These are phyloP conservation scores for Cladorrhinum sp. DNA, from an alignment of 2,329 filamentous ascomycete genomes.

Conservation along the genomic window DNA sequence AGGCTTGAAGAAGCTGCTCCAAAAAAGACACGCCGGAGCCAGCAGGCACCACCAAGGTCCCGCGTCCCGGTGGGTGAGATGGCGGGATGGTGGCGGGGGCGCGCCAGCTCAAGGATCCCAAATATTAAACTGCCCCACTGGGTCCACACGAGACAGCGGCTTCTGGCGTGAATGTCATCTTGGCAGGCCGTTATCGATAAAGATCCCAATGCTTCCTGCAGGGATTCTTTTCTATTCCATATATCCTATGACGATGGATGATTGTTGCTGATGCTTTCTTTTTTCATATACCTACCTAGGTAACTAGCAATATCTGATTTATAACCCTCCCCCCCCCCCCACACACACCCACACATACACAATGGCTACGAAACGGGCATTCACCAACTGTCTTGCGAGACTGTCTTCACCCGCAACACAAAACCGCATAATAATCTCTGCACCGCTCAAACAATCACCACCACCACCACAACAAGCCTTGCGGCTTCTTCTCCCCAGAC, in stretches of 20 bases:
- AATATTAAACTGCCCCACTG: too few species aligned
- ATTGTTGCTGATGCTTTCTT: too few species aligned
- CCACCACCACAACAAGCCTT: too few species aligned
- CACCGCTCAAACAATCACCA: not conserved
- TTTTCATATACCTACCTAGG: too few species aligned
- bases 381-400: conserved; percentile 7
- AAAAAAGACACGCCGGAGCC: not conserved
- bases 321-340: too few species aligned
- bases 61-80: not conserved
- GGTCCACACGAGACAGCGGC: not conserved
- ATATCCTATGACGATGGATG: not conserved
- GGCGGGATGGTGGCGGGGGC: not conserved
- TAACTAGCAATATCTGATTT: too few species aligned
- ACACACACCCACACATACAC: not conserved
- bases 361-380: conserved; percentile 20
- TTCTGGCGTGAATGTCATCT: not conserved
- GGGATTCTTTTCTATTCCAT: not conserved
- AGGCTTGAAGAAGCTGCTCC: too few species aligned
- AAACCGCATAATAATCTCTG: not conserved
- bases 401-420: not conserved
- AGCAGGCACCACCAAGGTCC: not conserved
- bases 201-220: not conserved
- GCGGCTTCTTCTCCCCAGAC: conserved; percentile 8
- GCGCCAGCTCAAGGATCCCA: too few species aligned
- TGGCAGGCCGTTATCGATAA: not conserved